These are phyloP conservation scores for Coriolopsis trogii DNA, from an alignment of 1,284 basidiomycete species.

Conservation along the genomic window DNA sequence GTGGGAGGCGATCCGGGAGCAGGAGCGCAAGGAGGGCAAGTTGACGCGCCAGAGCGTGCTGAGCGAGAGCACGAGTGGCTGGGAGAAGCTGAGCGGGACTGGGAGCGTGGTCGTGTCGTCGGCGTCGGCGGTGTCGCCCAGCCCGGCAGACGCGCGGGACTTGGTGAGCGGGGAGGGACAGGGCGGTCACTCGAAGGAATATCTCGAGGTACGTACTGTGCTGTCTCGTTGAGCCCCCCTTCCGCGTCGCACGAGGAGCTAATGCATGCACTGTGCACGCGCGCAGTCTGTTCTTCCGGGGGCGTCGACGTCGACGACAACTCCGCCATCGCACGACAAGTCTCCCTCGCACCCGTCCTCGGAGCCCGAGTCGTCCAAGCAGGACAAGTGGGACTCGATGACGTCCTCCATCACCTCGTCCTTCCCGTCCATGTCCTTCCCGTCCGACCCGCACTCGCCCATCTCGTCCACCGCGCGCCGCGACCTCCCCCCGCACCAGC, in stretches of 20 bases:
- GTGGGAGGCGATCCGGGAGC: conserved; percentile 64
- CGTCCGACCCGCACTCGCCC: conserved; percentile 51
- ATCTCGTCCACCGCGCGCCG: conserved; percentile 23
- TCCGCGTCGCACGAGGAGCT: neutral
- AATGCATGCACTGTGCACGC: neutral
- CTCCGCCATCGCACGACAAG: conserved; percentile 22
- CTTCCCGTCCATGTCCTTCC: conserved; percentile 75
- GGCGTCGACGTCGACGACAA: conserved; percentile 21
- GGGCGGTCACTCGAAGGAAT: conserved; percentile 32
- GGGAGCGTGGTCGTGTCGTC: conserved; percentile 28
- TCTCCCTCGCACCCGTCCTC: conserved; percentile 27
- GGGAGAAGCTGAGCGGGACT: conserved; percentile 49
- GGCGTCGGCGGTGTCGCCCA: conserved; percentile 26
- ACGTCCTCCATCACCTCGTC: conserved; percentile 68
- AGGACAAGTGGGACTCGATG: conserved; percentile 67
- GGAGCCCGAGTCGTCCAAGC: conserved; percentile 44
- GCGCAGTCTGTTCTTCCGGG: conserved; percentile 25
- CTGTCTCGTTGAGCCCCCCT: neutral
- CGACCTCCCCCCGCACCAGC: conserved; percentile 23
- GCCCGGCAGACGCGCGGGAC: conserved; percentile 48
- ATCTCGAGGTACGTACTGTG: conserved; percentile 30
- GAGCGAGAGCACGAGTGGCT: conserved; percentile 43
- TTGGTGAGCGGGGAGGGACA: conserved; percentile 47
- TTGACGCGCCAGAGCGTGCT: conserved; percentile 27
- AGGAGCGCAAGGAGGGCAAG: conserved; percentile 34